Evolutionary conservation across 306 rosid species (phyloP).

Genomic region (Glycine soja): DNA sequence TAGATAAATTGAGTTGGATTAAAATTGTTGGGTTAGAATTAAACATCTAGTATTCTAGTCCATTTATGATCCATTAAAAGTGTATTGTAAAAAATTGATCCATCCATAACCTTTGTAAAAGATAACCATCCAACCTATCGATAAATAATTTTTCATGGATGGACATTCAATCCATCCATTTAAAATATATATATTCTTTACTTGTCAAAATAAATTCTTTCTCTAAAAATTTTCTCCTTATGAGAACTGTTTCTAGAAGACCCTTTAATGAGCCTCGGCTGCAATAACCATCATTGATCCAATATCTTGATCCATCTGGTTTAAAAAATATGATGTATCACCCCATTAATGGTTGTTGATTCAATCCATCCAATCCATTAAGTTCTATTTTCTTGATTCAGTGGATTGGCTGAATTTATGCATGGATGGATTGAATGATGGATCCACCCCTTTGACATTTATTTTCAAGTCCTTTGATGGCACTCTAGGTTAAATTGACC

Average conservation of each 20-base stretch:
- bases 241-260: background rate
- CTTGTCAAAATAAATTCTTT: too few relatives aligned
- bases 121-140: background rate
- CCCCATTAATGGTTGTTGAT: background rate
- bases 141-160: too few relatives aligned
- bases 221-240: background rate
- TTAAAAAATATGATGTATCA: background rate
- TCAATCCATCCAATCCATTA: background rate
- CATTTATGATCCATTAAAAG: background rate
- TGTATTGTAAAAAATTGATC: background rate
- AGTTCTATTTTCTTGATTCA: background rate
- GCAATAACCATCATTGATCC: background rate
- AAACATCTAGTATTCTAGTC: background rate
- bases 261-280: background rate
- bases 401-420: background rate
- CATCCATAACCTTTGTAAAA: background rate
- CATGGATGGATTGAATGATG: background rate
- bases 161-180: too few relatives aligned
- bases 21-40: background rate
- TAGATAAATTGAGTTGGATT: background rate
- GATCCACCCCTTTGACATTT: background rate
- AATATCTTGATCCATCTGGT: background rate
- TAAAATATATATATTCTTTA: too few relatives aligned
- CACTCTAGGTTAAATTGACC: constrained; percentile 6
- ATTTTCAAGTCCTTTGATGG: background rate